Percentiles rank a stretch among this genome's conserved stretches.
Evolutionary conservation across 768 basidiomycete species (phyloP).

Genomic region (Calvatia gigantea): DNA sequence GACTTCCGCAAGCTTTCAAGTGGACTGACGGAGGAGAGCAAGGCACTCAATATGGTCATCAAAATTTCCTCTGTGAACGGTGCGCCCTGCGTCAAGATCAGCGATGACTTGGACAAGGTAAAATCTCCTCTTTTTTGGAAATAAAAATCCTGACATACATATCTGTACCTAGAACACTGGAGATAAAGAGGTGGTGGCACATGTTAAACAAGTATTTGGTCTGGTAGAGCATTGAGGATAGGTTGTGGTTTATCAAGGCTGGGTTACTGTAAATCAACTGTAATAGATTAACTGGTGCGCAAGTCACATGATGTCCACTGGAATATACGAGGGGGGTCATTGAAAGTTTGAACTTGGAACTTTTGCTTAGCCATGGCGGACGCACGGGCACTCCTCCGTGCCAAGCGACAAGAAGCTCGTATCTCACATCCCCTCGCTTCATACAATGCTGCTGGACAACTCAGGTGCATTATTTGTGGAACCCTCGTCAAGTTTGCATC

Average conservation of each 20-base stretch:
- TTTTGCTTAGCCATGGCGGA: slow-evolving; percentile 54
- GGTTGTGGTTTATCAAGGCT: no score
- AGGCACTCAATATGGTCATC: slow-evolving; percentile 92
- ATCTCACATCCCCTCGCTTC: slow-evolving; percentile 72
- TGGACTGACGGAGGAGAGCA: slow-evolving; percentile 55
- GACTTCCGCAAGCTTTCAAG: slow-evolving; percentile 62
- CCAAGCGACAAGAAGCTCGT: slow-evolving; percentile 74
- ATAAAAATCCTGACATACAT: background rate
- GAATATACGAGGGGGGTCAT: background rate
- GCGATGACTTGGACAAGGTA: slow-evolving; percentile 85
- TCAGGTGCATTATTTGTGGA: slow-evolving; percentile 67
- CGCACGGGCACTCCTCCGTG: slow-evolving; percentile 75
- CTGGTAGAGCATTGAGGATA: background rate
- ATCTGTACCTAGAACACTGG: slow-evolving; percentile 58
- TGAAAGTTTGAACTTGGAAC: background rate
- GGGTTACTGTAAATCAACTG: no score
- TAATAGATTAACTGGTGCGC: background rate
- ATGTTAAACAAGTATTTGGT: background rate
- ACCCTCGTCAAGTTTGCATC: slow-evolving; percentile 67
- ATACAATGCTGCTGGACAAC: slow-evolving; percentile 62
- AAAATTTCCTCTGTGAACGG: slow-evolving; percentile 77
- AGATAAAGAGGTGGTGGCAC: slow-evolving; percentile 49
- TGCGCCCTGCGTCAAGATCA: slow-evolving; percentile 85
- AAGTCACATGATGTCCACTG: slow-evolving; percentile 5
- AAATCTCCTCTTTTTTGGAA: slow-evolving; percentile 3